phyloP scores from a whole-genome alignment of 768 basidiomycete species.

The Boletellus ananiceps region DNA sequence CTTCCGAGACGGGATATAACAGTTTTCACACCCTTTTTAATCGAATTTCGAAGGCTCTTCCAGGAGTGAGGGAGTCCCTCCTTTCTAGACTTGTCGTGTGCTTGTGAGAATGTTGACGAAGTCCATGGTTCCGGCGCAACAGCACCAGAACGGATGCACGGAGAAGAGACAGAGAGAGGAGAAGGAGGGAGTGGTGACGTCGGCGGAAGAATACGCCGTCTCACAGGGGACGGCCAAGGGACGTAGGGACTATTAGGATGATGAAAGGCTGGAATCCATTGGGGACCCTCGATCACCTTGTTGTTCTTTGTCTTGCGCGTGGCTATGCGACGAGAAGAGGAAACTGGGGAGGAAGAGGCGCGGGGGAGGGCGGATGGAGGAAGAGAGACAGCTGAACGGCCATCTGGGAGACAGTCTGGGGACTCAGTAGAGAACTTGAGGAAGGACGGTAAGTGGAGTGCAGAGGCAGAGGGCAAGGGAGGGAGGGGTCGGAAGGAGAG shows the following conservation, averaged over 20 bases:
- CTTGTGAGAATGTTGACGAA: conserved; percentile 18
- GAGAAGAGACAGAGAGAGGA: conserved; percentile 33
- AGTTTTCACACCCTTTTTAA: conserved; percentile 21
- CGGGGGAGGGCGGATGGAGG: conserved; percentile 17
- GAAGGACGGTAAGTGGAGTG: conserved; percentile 38
- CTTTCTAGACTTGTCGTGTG: conserved; percentile 17
- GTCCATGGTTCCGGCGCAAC: conserved; percentile 40
- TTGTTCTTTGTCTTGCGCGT: conserved; percentile 15
- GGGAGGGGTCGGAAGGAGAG: conserved; percentile 30
- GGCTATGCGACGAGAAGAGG: conserved; percentile 12
- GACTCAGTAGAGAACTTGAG: conserved; percentile 28
- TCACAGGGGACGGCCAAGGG: conserved; percentile 43
- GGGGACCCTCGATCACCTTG: conserved; percentile 26
- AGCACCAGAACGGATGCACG: conserved; percentile 36
- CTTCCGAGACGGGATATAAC: conserved; percentile 17
- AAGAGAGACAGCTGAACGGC: conserved; percentile 8
- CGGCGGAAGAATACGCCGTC: conserved; percentile 40
- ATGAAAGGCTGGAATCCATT: conserved; percentile 37
- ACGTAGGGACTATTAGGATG: conserved; percentile 56
- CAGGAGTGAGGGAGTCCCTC: conserved; percentile 25
- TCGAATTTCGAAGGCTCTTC: conserved; percentile 32
- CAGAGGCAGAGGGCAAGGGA: conserved; percentile 34
- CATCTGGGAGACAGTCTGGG: conserved; percentile 10
- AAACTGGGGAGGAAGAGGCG: conserved; percentile 11
- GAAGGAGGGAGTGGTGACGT: conserved; percentile 31